Evolutionary conservation across 2,329 filamentous ascomycete genomes (phyloP).

Genomic region (Xylariaceae sp.): DNA sequence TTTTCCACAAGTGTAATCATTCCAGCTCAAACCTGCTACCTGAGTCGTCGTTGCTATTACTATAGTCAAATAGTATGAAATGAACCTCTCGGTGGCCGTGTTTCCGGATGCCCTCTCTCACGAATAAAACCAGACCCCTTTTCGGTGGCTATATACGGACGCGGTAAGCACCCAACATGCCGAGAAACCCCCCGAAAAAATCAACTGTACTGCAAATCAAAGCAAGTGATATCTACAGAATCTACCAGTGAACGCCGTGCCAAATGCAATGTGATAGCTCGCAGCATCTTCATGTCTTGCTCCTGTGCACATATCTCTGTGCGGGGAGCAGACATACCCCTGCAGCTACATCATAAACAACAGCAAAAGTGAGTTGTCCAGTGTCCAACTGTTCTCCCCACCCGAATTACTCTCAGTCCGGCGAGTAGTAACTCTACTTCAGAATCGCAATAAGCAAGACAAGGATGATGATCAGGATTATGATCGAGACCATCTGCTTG

Average conservation of each 20-base stretch:
- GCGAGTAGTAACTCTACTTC: slow-evolving; percentile 46
- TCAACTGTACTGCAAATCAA: slow-evolving; percentile 12
- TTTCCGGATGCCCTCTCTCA: slow-evolving; percentile 1
- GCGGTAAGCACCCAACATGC: slow-evolving; percentile 10
- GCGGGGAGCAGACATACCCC: not conserved
- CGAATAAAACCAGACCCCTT: slow-evolving; percentile 8
- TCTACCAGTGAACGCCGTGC: slow-evolving; percentile 26
- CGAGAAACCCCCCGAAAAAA: slow-evolving; percentile 3
- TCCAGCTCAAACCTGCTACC: slow-evolving; percentile 4
- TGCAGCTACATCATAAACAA: not conserved
- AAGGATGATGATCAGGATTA: slow-evolving; percentile 76
- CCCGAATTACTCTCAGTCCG: not conserved
- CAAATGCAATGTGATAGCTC: slow-evolving; percentile 21
- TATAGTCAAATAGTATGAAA: slow-evolving; percentile 2
- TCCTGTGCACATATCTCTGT: slow-evolving; percentile 4
- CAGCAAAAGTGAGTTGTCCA: not conserved
- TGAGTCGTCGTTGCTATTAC: slow-evolving; percentile 1
- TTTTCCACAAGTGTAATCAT: slow-evolving; percentile 2
- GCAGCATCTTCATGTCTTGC: not conserved
- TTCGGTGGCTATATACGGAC: slow-evolving; percentile 12
- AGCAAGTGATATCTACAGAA: slow-evolving; percentile 14
- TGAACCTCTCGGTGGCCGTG: not conserved
- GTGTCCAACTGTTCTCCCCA: not conserved
- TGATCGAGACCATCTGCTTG: slow-evolving; percentile 77
- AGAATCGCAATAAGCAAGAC: slow-evolving; percentile 76